Evolutionary conservation across 805 yeast genomes (phyloP).

Genomic region (Saccharomycopsis sp.): DNA sequence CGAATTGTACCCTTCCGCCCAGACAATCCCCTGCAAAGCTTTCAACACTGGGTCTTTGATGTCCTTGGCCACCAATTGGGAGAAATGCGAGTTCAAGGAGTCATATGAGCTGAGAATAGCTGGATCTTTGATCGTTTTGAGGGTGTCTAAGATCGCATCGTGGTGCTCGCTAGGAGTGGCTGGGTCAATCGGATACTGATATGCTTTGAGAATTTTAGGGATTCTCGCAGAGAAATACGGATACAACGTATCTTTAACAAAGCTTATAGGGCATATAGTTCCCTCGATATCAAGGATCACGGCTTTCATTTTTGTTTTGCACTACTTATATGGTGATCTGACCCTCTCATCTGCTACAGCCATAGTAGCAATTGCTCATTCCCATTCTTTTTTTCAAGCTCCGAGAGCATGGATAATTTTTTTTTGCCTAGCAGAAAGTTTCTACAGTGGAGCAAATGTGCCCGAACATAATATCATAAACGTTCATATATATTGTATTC

Average conservation of each 20-base stretch:
- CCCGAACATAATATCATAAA: too few relatives aligned
- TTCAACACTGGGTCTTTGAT: conserved; percentile 74
- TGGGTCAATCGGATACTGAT: conserved; percentile 22
- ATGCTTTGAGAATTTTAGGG: conserved; percentile 34
- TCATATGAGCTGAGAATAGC: conserved; percentile 27
- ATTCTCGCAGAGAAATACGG: conserved; percentile 62
- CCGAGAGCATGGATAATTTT: too few relatives aligned
- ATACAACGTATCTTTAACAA: conserved; percentile 71
- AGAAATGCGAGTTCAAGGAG: conserved; percentile 41
- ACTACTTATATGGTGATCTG: too few relatives aligned
- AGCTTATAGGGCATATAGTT: conserved; percentile 85
- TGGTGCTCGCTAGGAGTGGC: background rate
- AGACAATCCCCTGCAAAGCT: conserved; percentile 73
- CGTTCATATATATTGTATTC: too few relatives aligned
- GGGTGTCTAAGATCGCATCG: background rate
- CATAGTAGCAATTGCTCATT: too few relatives aligned
- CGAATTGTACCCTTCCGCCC: conserved; percentile 73
- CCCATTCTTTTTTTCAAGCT: too few relatives aligned
- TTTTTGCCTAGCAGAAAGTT: too few relatives aligned
- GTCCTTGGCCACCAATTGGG: conserved; percentile 53
- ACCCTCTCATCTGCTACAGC: too few relatives aligned
- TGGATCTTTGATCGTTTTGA: background rate
- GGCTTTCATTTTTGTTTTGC: conserved; percentile 21
- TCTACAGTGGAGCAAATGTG: too few relatives aligned
- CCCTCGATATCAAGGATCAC: conserved; percentile 80